These are phyloP conservation scores for Rhypophila decipiens DNA, from an alignment of 495 filamentous ascomycete genomes.

Conservation along the genomic window DNA sequence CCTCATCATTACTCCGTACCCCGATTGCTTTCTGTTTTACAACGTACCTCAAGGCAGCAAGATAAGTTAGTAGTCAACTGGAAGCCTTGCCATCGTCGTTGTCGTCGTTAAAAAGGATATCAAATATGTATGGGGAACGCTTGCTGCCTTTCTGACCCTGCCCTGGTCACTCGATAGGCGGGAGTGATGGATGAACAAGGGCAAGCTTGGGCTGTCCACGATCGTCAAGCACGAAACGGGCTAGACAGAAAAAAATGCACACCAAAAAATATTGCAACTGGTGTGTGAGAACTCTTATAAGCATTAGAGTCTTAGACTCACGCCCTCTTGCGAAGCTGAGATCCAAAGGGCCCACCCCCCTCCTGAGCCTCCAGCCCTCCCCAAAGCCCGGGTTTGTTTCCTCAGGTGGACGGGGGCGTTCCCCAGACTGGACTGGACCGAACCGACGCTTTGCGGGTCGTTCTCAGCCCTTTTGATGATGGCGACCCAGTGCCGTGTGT, in stretches of 20 bases:
- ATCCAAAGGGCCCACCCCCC: background rate
- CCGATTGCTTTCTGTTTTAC: no score
- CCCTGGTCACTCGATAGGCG: background rate
- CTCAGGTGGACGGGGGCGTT: background rate
- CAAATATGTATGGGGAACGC: background rate
- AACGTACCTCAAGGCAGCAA: no score
- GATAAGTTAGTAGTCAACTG: no score
- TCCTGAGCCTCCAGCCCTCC: background rate
- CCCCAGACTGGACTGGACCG: background rate
- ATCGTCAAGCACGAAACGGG: background rate
- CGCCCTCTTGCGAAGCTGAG: background rate
- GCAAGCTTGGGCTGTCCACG: background rate
- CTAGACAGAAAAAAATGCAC: background rate
- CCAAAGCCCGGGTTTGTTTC: background rate
- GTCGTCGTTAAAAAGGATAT: background rate
- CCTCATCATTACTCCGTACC: no score
- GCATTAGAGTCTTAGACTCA: background rate
- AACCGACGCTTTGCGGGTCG: background rate
- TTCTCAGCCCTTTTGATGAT: background rate
- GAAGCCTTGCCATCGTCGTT: no score
- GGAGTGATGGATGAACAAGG: background rate
- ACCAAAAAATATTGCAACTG: no score
- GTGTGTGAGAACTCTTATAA: no score
- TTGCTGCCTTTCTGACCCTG: background rate
- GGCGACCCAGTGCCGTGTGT: background rate